Evolutionary conservation across 2,329 filamentous ascomycete species (phyloP), one percentile per base, ranked within the genome.

Genomic region (Akanthomyces uredinophilus): DNA sequence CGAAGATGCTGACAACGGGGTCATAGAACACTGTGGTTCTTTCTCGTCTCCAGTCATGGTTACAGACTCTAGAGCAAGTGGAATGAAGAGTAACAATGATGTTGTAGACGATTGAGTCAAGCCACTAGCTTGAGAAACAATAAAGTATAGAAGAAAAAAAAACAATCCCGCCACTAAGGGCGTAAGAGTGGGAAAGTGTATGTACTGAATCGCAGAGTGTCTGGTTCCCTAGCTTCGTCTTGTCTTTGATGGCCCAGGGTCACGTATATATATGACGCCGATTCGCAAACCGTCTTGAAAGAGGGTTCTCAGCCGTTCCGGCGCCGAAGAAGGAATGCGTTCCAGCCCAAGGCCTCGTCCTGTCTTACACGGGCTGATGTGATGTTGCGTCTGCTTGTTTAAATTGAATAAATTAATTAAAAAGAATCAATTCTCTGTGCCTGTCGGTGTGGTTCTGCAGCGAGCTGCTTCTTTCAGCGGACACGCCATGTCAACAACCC

Each of bases 281-380:
- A 4, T 5, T 59, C 47, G 56, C 56, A 37, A 51, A 59, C 18
- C 22, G 39, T 59, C 44, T 41, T 59, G 8, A 51, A 51, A 59
- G 16, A 22, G 46, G 49, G 10, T 22, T 43, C 11, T 47, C 41
- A 41, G 59, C 59, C 59, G 59, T 47, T 1, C 51, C 59, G 59
- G 59, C 20, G 14, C 50, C 59, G 50, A 61, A 22, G 50, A 20
- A 20, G 7, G 32, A 14, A 46, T 20, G 24, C 27, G 37, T 22
- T 29, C 37, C 27, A 41, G 22, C n/a, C 39, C 22, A 20, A 6
- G 8, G 41, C 24, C 35, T 4, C 27, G 10, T 47, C 29, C 27
- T 39, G 59, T 61, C 59, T 61, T 54, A 54, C 59, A 54, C 43
- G 18, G 3, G 11, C 22, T 44, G 29, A 22, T 29, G 41, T 47